phyloP scores from a whole-genome alignment of 2,329 filamentous ascomycete species.

The Epichloe typhina region DNA sequence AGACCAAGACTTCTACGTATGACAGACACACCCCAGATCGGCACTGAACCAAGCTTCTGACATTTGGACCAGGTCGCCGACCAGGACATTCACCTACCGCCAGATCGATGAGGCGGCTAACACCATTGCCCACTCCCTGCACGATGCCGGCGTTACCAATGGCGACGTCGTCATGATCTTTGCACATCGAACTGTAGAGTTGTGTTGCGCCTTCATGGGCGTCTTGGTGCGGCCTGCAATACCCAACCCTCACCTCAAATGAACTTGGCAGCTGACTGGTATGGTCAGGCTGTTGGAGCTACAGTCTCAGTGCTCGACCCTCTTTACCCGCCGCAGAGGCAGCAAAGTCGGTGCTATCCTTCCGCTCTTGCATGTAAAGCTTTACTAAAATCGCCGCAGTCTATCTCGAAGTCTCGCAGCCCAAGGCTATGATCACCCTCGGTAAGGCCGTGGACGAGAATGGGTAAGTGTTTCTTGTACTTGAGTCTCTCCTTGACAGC shows the following conservation, averaged over 20 bases:
- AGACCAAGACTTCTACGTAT: slow-evolving; percentile 23
- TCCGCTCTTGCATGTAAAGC: background rate
- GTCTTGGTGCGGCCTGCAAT: slow-evolving; percentile 23
- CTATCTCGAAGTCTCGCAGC: slow-evolving; percentile 68
- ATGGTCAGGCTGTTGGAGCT: slow-evolving; percentile 37
- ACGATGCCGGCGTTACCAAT: slow-evolving; percentile 55
- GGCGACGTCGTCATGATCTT: slow-evolving; percentile 93
- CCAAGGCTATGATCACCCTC: slow-evolving; percentile 54
- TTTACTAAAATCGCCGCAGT: slow-evolving; percentile 20
- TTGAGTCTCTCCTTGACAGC: no score
- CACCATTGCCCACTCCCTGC: slow-evolving; percentile 64
- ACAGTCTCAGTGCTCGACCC: slow-evolving; percentile 63
- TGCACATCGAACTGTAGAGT: slow-evolving; percentile 62
- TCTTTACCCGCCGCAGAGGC: slow-evolving; percentile 17
- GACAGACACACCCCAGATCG: slow-evolving; percentile 14
- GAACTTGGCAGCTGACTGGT: background rate
- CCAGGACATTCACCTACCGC: slow-evolving; percentile 67
- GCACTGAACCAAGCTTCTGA: background rate
- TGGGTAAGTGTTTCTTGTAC: no score
- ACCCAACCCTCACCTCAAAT: background rate
- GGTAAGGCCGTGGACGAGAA: slow-evolving; percentile 46
- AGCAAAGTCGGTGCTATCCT: slow-evolving; percentile 8
- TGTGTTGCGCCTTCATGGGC: slow-evolving; percentile 62
- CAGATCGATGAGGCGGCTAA: slow-evolving; percentile 83
- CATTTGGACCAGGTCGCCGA: background rate